Percentiles rank a stretch among this genome's conserved stretches.
Conservation (phyloP, 441 rosid species). For the Populus trichocarpa region DNA sequence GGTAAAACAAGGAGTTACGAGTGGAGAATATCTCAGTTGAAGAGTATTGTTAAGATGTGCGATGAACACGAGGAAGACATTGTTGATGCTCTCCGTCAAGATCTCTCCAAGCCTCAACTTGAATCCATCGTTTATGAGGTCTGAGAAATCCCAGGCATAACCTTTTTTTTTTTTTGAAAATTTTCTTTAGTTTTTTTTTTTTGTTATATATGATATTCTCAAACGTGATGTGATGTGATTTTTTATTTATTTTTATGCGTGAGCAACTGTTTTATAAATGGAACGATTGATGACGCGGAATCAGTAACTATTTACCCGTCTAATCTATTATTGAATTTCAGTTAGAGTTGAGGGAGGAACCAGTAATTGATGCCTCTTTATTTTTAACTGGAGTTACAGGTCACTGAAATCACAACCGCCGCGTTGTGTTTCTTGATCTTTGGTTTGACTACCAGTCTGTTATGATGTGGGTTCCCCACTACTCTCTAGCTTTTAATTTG, state of each 20-base stretch:
- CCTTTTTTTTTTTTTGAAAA: background rate
- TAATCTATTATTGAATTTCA: background rate
- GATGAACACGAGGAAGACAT: conserved; percentile 53
- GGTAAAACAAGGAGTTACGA: conserved; percentile 58
- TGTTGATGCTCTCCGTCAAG: conserved; percentile 53
- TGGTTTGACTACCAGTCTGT: background rate
- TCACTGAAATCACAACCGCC: conserved; percentile 1
- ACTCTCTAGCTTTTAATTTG: background rate
- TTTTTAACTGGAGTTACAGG: background rate
- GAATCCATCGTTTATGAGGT: conserved; percentile 68
- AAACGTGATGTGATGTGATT: background rate
- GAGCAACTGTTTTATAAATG: background rate
- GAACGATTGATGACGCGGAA: background rate
- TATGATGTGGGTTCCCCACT: background rate
- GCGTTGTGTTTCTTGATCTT: background rate
- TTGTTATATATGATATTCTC: background rate
- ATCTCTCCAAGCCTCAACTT: conserved; percentile 64
- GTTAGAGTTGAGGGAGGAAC: background rate
- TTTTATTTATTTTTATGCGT: background rate
- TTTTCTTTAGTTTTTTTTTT: background rate
- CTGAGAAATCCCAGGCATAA: background rate
- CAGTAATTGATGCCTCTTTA: background rate
- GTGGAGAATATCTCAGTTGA: conserved; percentile 64
- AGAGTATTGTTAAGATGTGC: conserved; percentile 42
- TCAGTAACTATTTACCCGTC: background rate